A percentile compares a stretch with the other conserved stretches of the same genome.
These are phyloP conservation scores for Neofusicoccum sp. DNA, from an alignment of 2,329 filamentous ascomycete genomes.

Conservation along the genomic window DNA sequence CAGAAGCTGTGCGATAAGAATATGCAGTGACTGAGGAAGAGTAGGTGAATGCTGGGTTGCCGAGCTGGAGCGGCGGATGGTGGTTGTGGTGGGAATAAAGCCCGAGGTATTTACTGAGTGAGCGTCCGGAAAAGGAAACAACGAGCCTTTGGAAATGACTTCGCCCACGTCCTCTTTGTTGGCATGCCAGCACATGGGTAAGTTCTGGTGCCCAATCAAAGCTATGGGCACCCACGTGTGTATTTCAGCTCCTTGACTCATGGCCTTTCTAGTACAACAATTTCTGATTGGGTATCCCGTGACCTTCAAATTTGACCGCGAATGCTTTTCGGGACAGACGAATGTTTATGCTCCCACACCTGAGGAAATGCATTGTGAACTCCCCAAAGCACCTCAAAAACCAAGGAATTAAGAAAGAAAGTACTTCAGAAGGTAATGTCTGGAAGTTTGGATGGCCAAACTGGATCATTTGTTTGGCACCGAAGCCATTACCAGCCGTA, in stretches of 20 bases:
- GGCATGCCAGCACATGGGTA: not conserved
- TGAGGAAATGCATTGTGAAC: too few relatives aligned
- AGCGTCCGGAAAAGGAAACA: conserved; percentile 5
- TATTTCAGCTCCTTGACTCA: not conserved
- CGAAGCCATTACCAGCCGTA: conserved; percentile 70
- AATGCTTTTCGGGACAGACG: not conserved
- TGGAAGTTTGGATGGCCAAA: not conserved
- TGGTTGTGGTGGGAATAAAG: not conserved
- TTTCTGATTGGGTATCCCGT: conserved; percentile 1
- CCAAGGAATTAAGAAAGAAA: not conserved
- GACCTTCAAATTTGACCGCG: not conserved
- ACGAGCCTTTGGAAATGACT: not conserved
- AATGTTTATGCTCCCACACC: not conserved
- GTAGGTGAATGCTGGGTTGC: not conserved
- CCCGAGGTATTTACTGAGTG: not conserved
- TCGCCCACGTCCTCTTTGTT: not conserved
- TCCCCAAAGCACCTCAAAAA: too few relatives aligned
- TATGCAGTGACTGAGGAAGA: not conserved
- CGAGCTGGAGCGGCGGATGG: not conserved
- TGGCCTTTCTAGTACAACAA: not conserved
- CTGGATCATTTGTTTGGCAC: not conserved
- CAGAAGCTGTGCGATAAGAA: not conserved
- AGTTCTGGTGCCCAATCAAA: not conserved
- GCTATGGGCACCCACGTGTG: not conserved
- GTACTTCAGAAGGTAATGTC: not conserved